These are phyloP conservation scores for Triangularia verruculosa DNA, from an alignment of 2,329 filamentous ascomycete species.

Conservation along the genomic window DNA sequence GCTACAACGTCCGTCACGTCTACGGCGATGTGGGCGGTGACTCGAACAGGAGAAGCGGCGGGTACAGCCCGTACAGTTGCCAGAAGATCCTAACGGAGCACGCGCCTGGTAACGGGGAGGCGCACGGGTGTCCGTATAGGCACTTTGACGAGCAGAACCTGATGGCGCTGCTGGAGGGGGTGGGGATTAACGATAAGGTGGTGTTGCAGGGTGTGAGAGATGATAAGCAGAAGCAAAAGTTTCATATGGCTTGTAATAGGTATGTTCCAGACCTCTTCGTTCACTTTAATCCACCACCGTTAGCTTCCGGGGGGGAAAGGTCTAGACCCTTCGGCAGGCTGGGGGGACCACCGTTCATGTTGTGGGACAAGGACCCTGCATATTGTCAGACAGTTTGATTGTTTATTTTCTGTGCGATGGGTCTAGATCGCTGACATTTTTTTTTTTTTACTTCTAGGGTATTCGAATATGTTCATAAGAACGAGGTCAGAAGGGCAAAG, in stretches of 20 bases:
- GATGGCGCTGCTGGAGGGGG: conserved; percentile 67
- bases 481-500: conserved; percentile 72
- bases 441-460: conserved; percentile 51
- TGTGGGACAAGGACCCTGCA: background rate
- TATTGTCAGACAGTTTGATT: background rate
- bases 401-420: background rate
- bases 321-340: background rate
- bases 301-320: background rate
- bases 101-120: conserved; percentile 79
- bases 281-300: background rate
- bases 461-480: conserved; percentile 82
- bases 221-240: conserved; percentile 84
- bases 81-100: conserved; percentile 93
- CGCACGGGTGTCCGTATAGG: conserved; percentile 93
- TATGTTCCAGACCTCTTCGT: conserved; percentile 36
- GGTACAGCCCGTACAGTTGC: conserved; percentile 89
- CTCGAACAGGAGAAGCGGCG: conserved; percentile 77
- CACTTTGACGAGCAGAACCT: conserved; percentile 91
- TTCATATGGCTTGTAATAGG: conserved; percentile 94
- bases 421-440: background rate
- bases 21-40: conserved; percentile 97
- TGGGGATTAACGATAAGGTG: conserved; percentile 74
- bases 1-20: conserved; percentile 91
- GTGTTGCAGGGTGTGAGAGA: conserved; percentile 79
- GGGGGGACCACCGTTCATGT: background rate